These are phyloP conservation scores for Ceraceosorus bombacis DNA, from an alignment of 1,284 basidiomycete species.

Conservation along the genomic window DNA sequence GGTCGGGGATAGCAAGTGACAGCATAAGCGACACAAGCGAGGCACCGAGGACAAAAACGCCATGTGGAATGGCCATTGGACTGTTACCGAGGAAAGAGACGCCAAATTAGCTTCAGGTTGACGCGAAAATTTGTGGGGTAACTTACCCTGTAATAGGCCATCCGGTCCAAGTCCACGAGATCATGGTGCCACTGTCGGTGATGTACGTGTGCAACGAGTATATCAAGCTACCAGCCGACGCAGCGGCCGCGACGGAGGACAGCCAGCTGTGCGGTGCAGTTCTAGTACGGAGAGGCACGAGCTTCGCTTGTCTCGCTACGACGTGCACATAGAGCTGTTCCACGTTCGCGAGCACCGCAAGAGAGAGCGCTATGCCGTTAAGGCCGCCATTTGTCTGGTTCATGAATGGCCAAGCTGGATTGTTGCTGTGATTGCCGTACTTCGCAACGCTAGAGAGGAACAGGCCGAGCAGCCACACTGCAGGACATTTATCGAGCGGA, in stretches of 20 bases:
- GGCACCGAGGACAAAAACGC: conserved; percentile 62
- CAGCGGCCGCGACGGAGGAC: conserved; percentile 12
- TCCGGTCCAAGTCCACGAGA: conserved; percentile 86
- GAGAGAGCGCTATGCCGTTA: conserved; percentile 21
- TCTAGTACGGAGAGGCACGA: conserved; percentile 18
- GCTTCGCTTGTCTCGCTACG: no score
- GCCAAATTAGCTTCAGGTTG: background rate
- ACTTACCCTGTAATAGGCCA: conserved; percentile 58
- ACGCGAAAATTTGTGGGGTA: conserved; percentile 54
- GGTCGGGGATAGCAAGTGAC: conserved; percentile 6
- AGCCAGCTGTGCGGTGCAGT: conserved; percentile 42
- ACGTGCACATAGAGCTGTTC: background rate
- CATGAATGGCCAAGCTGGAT: conserved; percentile 41
- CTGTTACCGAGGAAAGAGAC: conserved; percentile 1
- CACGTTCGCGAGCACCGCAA: conserved; percentile 14
- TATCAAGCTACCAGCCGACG: conserved; percentile 32
- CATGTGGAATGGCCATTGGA: conserved; percentile 62
- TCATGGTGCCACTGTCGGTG: conserved; percentile 71
- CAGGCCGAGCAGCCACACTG: conserved; percentile 35
- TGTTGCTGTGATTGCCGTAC: conserved; percentile 44
- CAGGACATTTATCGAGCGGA: background rate
- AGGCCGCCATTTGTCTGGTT: conserved; percentile 37
- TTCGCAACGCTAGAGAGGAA: conserved; percentile 30
- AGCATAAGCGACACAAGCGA: conserved; percentile 57
- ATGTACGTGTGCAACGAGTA: conserved; percentile 62